Evolutionary conservation across 495 filamentous ascomycete species (phyloP).

Genomic region (Lindgomyces ingoldianus): DNA sequence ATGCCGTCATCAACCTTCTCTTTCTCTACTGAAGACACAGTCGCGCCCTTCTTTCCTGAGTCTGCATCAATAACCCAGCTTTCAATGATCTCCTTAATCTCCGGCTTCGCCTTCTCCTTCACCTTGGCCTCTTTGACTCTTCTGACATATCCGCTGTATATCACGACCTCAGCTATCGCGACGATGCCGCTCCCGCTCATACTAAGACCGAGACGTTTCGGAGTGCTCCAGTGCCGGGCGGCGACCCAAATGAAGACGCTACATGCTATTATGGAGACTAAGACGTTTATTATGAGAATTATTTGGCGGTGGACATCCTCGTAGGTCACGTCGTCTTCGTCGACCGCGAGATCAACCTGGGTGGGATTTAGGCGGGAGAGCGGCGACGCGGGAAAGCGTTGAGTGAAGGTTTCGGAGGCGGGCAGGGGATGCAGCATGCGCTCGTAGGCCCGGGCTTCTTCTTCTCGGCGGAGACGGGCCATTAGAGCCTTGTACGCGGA

Average conservation of each 20-base stretch:
- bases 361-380: slow-evolving; percentile 43
- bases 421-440: slow-evolving; percentile 66
- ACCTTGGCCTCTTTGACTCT: slow-evolving; percentile 71
- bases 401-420: slow-evolving; percentile 59
- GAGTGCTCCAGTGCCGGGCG: slow-evolving; percentile 68
- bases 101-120: slow-evolving; percentile 55
- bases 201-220: slow-evolving; percentile 66
- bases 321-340: slow-evolving; percentile 49
- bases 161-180: slow-evolving; percentile 80
- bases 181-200: slow-evolving; percentile 70
- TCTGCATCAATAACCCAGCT: slow-evolving; percentile 65
- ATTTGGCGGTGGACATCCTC: slow-evolving; percentile 73
- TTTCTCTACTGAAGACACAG: slow-evolving; percentile 13
- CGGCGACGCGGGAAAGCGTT: slow-evolving; percentile 56
- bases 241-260: slow-evolving; percentile 72
- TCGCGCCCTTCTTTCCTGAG: not conserved
- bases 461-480: slow-evolving; percentile 75
- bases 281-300: slow-evolving; percentile 70
- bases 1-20: slow-evolving; percentile 27
- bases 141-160: slow-evolving; percentile 84
- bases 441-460: slow-evolving; percentile 77
- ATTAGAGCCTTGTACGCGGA: slow-evolving; percentile 88
- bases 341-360: slow-evolving; percentile 17
- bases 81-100: slow-evolving; percentile 64
- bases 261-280: slow-evolving; percentile 71